Evolutionary conservation across 2,329 filamentous ascomycete species (phyloP).

Genomic region (Aspergillus amoenus): DNA sequence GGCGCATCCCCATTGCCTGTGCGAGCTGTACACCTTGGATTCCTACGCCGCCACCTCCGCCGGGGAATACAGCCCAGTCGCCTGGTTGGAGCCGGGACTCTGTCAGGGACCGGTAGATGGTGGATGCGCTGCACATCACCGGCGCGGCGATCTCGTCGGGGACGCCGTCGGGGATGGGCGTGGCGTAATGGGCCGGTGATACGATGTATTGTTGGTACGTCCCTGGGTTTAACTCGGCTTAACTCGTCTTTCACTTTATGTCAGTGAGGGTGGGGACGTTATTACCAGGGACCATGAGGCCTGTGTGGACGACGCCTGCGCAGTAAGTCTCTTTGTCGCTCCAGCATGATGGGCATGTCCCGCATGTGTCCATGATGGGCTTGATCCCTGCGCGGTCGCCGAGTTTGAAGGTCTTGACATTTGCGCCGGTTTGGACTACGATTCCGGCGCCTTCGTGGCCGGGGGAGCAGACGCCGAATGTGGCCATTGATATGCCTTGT

Average conservation of each 20-base stretch:
- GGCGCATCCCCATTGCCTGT: constrained; percentile 56
- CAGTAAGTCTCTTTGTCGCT: constrained; percentile 54
- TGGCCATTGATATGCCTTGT: constrained; percentile 32
- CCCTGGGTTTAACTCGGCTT: constrained; percentile 31
- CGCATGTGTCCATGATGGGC: constrained; percentile 53
- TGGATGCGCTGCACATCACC: constrained; percentile 60
- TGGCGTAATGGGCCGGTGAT: constrained; percentile 55
- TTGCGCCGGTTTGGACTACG: constrained; percentile 56
- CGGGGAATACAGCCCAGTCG: constrained; percentile 49
- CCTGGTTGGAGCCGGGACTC: constrained; percentile 52
- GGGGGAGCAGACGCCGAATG: constrained; percentile 46
- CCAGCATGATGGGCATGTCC: constrained; percentile 52
- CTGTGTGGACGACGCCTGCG: constrained; percentile 23
- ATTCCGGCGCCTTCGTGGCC: constrained; percentile 60
- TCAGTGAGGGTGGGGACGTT: constrained; percentile 1
- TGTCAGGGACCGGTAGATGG: constrained; percentile 57
- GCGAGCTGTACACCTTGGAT: constrained; percentile 59
- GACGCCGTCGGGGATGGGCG: constrained; percentile 56
- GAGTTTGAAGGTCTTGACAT: constrained; percentile 54
- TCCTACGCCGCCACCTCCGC: constrained; percentile 55
- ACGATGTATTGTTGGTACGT: constrained; percentile 62
- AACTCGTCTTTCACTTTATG: not conserved
- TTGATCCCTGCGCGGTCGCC: constrained; percentile 56
- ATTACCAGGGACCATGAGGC: constrained; percentile 44
- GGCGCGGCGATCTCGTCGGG: constrained; percentile 57